Evolutionary conservation across 2,329 filamentous ascomycete species (phyloP).

Genomic region (Diplodia sapinea): DNA sequence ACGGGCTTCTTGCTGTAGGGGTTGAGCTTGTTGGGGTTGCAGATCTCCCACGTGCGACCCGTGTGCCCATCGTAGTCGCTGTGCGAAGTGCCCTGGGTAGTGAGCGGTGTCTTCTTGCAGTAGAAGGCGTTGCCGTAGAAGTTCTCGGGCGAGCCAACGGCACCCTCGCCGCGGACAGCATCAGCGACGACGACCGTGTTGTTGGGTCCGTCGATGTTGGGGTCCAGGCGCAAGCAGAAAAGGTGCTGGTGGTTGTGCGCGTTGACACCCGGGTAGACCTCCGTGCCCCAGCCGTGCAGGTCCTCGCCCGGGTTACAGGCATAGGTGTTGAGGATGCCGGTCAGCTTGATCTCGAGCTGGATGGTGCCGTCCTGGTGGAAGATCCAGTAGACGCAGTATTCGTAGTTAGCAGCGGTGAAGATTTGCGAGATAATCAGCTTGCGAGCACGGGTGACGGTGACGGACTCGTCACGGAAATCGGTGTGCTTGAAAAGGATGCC

Average conservation of each 20-base stretch:
- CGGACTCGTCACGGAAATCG: conserved; percentile 88
- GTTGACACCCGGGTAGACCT: conserved; percentile 89
- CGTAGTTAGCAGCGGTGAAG: conserved; percentile 95
- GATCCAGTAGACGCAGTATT: conserved; percentile 87
- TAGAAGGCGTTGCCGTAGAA: conserved; percentile 90
- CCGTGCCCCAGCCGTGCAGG: conserved; percentile 84
- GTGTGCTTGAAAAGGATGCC: conserved; percentile 94
- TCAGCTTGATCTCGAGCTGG: conserved; percentile 87
- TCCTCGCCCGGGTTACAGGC: conserved; percentile 80
- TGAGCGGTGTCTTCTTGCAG: conserved; percentile 80
- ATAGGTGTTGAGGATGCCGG: conserved; percentile 92
- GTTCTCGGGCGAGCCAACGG: conserved; percentile 82
- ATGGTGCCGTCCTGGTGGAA: conserved; percentile 92
- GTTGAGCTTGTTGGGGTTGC: conserved; percentile 82
- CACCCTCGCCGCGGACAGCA: conserved; percentile 70
- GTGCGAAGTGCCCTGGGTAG: conserved; percentile 69
- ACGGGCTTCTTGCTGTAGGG: conserved; percentile 84
- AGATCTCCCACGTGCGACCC: conserved; percentile 87
- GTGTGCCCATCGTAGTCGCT: conserved; percentile 83
- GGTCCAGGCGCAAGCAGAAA: conserved; percentile 87
- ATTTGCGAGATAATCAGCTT: conserved; percentile 89
- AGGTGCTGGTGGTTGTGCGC: conserved; percentile 96
- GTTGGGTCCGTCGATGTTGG: conserved; percentile 81
- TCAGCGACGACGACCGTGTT: conserved; percentile 89
- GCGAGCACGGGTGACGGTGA: conserved; percentile 82